phyloP scores from a whole-genome alignment of 257 asterid genomes.

The Craterostigma plantagineum region DNA sequence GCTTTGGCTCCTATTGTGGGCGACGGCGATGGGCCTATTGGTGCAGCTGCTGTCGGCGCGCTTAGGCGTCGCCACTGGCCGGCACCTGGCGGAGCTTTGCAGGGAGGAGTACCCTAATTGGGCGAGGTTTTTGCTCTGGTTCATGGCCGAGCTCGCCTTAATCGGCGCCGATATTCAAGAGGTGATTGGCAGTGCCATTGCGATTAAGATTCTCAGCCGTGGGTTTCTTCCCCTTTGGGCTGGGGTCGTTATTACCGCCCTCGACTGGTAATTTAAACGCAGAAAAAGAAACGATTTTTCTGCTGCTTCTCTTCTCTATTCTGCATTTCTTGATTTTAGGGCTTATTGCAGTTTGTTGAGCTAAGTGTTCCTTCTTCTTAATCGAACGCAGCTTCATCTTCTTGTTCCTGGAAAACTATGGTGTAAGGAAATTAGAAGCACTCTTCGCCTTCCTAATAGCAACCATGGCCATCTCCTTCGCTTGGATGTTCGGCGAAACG shows the following conservation, averaged over 20 bases:
- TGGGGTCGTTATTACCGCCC: neutral
- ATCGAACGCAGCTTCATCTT: slow-evolving; percentile 42
- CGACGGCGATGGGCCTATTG: slow-evolving; percentile 5
- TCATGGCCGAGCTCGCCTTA: slow-evolving; percentile 5
- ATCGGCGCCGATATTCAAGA: slow-evolving; percentile 6
- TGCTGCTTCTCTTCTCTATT: no score
- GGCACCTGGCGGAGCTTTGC: slow-evolving; percentile 4
- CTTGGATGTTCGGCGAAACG: slow-evolving; percentile 78
- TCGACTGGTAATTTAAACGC: slow-evolving; percentile 2
- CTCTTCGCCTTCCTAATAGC: slow-evolving; percentile 69
- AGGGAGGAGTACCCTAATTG: slow-evolving; percentile 3
- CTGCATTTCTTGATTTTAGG: no score
- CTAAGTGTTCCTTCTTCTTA: no score
- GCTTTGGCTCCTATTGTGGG: slow-evolving; percentile 1
- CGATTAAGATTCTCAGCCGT: neutral
- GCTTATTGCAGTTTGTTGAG: no score
- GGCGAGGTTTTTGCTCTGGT: slow-evolving; percentile 1
- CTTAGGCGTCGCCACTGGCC: slow-evolving; percentile 4
- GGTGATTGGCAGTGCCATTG: slow-evolving; percentile 5
- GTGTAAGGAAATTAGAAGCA: slow-evolving; percentile 71
- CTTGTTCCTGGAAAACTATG: slow-evolving; percentile 63
- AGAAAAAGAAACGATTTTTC: no score
- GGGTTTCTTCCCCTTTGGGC: slow-evolving; percentile 2
- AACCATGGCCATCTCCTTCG: slow-evolving; percentile 53
- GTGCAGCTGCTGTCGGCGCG: slow-evolving; percentile 1